Percentiles rank a stretch among this genome's conserved stretches.
Evolutionary conservation across 1,284 basidiomycete species (phyloP).

Genomic region (Ceraceosorus guamensis): DNA sequence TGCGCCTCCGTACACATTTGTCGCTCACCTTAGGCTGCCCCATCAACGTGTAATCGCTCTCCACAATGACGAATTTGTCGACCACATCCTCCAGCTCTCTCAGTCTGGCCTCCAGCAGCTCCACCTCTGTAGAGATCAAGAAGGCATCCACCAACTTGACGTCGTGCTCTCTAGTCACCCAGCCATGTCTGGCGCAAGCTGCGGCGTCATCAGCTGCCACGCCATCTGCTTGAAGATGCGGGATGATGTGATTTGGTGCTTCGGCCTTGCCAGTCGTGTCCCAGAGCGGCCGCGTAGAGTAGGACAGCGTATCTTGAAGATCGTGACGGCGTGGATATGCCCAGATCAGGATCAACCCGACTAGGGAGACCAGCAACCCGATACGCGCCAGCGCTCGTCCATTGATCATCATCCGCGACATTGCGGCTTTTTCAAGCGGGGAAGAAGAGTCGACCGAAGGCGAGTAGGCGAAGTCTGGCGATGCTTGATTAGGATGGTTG

Average conservation of each 20-base stretch:
- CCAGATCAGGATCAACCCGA: no score
- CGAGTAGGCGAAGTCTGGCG: no score
- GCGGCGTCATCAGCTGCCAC: constrained; percentile 52
- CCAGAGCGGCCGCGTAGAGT: constrained; percentile 62
- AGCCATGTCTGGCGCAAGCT: constrained; percentile 57
- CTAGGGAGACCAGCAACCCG: no score
- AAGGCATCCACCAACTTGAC: constrained; percentile 16
- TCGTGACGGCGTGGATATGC: constrained; percentile 12
- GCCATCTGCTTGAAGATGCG: constrained; percentile 59
- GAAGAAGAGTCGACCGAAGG: no score
- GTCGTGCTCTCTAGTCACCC: constrained; percentile 42
- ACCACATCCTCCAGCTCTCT: constrained; percentile 61
- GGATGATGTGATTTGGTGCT: constrained; percentile 48
- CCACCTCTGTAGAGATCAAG: constrained; percentile 57
- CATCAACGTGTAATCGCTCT: constrained; percentile 53
- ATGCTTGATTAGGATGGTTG: no score
- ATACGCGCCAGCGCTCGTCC: no score
- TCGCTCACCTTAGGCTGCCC: constrained; percentile 16
- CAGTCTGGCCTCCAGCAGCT: constrained; percentile 63
- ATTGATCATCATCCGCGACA: no score
- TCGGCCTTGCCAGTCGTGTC: constrained; percentile 50
- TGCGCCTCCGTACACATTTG: no score
- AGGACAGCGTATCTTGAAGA: constrained; percentile 46
- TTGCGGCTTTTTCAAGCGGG: no score
- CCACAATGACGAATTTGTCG: constrained; percentile 62